A percentile compares a stretch with the other conserved stretches of the same genome.
Evolutionary conservation across 2,329 filamentous ascomycete species (phyloP).

Genomic region (Fusarium denticulatum): DNA sequence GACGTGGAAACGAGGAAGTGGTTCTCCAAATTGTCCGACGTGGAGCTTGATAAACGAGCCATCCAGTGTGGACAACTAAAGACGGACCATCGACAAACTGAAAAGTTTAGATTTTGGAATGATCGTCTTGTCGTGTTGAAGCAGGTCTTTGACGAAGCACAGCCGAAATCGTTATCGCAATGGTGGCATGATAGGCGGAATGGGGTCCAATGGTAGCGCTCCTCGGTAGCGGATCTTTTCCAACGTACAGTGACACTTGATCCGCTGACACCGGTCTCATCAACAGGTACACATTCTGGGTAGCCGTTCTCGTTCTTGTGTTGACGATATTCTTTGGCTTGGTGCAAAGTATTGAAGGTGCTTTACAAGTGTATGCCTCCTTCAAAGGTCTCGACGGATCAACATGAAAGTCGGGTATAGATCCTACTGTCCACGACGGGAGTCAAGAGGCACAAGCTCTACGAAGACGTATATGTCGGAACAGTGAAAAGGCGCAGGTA

Average conservation of each 20-base stretch:
- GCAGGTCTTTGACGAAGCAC: background rate
- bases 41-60: background rate
- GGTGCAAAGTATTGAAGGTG: constrained; percentile 1
- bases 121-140: background rate
- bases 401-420: background rate
- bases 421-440: background rate
- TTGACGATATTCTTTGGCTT: constrained; percentile 7
- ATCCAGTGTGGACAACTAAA: background rate
- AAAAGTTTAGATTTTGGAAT: background rate
- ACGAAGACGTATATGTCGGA: background rate
- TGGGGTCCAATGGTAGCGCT: background rate
- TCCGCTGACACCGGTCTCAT: background rate
- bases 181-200: background rate
- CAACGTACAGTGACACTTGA: background rate
- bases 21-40: background rate
- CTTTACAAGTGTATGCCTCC: background rate
- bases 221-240: background rate
- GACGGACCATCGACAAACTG: background rate
- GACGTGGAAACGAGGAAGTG: background rate
- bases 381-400: background rate
- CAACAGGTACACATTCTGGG: constrained; percentile 4
- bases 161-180: background rate
- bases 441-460: background rate
- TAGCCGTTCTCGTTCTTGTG: background rate
- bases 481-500: fast-evolving